Conservation (phyloP, 768 basidiomycete genomes). For the Heimioporus sp. region DNA sequence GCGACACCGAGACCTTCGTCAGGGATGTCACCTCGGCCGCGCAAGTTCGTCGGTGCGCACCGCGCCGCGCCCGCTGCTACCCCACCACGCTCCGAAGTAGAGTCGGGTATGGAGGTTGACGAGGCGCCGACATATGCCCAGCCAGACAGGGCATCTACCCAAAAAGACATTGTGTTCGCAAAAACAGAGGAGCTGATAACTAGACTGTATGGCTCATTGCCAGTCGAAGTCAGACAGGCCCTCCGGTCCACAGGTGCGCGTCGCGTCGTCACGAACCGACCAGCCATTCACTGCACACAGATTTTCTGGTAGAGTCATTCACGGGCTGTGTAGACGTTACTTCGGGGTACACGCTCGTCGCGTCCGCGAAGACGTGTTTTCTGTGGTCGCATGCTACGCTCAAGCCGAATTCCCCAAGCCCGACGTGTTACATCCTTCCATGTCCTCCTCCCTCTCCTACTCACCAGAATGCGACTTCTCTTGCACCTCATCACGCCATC, state of each 20-base stretch:
- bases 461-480: slow-evolving; percentile 48
- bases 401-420: slow-evolving; percentile 51
- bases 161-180: slow-evolving; percentile 51
- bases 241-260: slow-evolving; percentile 60
- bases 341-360: slow-evolving; percentile 74
- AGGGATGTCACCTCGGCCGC: slow-evolving; percentile 25
- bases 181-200: slow-evolving; percentile 71
- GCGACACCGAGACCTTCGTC: slow-evolving; percentile 25
- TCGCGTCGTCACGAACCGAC: neutral
- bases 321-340: slow-evolving; percentile 67
- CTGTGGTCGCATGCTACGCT: slow-evolving; percentile 81
- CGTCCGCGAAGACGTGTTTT: slow-evolving; percentile 72
- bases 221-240: slow-evolving; percentile 71
- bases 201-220: slow-evolving; percentile 65
- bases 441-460: slow-evolving; percentile 52
- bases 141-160: slow-evolving; percentile 34
- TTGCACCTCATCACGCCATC: slow-evolving; percentile 48
- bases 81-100: slow-evolving; percentile 35
- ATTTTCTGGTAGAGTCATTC: slow-evolving; percentile 66
- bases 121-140: slow-evolving; percentile 39
- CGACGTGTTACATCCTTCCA: slow-evolving; percentile 81
- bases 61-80: slow-evolving; percentile 19
- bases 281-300: slow-evolving; percentile 35
- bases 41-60: slow-evolving; percentile 23
- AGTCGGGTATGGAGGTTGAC: slow-evolving; percentile 68